Percentiles rank a stretch among this genome's conserved stretches.
Evolutionary conservation across 2,329 filamentous ascomycete species (phyloP).

Genomic region (Furcasterigmium sp.): DNA sequence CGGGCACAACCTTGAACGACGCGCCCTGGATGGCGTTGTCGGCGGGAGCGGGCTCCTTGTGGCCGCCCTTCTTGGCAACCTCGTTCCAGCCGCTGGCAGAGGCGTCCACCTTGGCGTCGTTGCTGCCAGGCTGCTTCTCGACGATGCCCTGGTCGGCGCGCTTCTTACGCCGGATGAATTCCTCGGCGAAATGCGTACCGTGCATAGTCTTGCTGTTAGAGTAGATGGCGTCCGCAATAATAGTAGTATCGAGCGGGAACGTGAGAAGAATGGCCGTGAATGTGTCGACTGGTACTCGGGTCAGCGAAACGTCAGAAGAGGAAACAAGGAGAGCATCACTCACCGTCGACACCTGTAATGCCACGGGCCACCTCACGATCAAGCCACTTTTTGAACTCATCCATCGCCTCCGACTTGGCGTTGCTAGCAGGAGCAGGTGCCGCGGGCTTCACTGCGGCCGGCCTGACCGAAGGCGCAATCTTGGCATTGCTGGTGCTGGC

Average conservation of each 20-base stretch:
- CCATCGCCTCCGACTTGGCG: slow-evolving; percentile 52
- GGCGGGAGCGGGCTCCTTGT: slow-evolving; percentile 38
- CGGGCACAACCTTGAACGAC: slow-evolving; percentile 84
- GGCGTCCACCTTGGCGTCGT: slow-evolving; percentile 24
- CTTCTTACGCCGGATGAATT: slow-evolving; percentile 90
- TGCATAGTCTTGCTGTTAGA: slow-evolving; percentile 84
- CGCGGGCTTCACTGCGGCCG: slow-evolving; percentile 41
- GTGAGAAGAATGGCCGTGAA: slow-evolving; percentile 73
- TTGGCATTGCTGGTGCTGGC: slow-evolving; percentile 37
- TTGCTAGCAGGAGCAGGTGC: slow-evolving; percentile 40
- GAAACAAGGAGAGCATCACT: slow-evolving; percentile 22
- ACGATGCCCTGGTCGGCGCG: slow-evolving; percentile 88
- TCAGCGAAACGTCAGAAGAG: slow-evolving; percentile 16
- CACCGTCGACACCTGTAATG: slow-evolving; percentile 45
- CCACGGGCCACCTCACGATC: slow-evolving; percentile 73
- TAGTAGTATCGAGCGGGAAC: slow-evolving; percentile 69
- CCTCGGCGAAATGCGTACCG: slow-evolving; percentile 86
- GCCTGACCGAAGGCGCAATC: slow-evolving; percentile 41
- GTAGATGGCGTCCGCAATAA: slow-evolving; percentile 90
- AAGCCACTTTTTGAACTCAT: slow-evolving; percentile 94
- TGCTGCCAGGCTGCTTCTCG: slow-evolving; percentile 60
- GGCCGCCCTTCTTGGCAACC: slow-evolving; percentile 85
- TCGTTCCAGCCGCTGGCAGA: slow-evolving; percentile 73
- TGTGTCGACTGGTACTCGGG: slow-evolving; percentile 58
- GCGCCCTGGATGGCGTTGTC: slow-evolving; percentile 40